Evolutionary conservation across 805 yeast genomes (phyloP).

Genomic region (Cephaloascus albidus): DNA sequence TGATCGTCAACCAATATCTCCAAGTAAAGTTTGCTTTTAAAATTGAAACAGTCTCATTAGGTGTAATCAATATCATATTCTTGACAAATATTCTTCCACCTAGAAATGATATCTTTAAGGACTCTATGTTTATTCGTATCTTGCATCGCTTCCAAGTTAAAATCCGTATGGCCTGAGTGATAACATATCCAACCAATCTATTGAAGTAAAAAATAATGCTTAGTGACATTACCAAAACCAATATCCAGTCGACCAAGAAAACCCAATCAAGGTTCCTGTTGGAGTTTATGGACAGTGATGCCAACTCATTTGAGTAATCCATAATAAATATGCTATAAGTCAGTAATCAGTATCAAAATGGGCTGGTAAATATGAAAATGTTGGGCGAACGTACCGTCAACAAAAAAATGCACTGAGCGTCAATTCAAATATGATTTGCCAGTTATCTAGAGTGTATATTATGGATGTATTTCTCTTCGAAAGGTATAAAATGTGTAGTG

Average conservation of each 20-base stretch:
- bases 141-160: constrained; percentile 55
- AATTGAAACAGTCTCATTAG: constrained; percentile 61
- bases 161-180: constrained; percentile 43
- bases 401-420: no score
- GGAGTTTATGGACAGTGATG: constrained; percentile 8
- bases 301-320: background rate
- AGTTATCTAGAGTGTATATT: no score
- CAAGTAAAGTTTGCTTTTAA: constrained; percentile 74
- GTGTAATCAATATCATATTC: constrained; percentile 64
- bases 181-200: constrained; percentile 52
- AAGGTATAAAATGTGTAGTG: no score
- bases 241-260: constrained; percentile 76
- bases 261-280: constrained; percentile 38
- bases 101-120: constrained; percentile 66
- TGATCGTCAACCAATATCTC: constrained; percentile 74
- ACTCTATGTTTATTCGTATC: constrained; percentile 56
- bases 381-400: no score
- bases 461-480: no score
- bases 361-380: no score
- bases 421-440: no score
- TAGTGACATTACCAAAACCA: constrained; percentile 52
- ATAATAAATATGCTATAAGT: no score
- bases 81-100: constrained; percentile 80
- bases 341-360: no score
- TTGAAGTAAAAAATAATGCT: constrained; percentile 70